Evolutionary conservation across 805 yeast genomes (phyloP), one percentile per base, ranked within the genome.

Genomic region (Yarrowia sp.): DNA sequence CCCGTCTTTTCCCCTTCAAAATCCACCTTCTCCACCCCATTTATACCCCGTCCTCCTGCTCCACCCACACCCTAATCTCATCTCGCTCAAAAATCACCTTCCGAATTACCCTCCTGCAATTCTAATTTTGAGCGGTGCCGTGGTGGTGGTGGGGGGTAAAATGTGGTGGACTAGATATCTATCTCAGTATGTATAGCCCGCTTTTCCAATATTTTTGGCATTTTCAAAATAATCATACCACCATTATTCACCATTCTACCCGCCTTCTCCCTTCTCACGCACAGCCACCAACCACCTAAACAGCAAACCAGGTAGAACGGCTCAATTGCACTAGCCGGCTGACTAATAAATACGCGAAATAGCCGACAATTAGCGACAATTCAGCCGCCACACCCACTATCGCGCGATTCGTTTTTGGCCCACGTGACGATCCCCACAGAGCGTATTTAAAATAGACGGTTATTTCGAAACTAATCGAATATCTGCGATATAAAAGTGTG

Each of bases 101-200:
- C 59, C 40, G 40, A 53, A 53, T 53, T 53, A 53, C 53, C 53
- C 53, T 49, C 53, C 53, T 49, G 53, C 53, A 49, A 49, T 49
- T 49, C 53, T 49, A 49, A 49, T 8, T 49, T 49, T 32, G 40
- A 32, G 53, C 40, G 32, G 32, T 36, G 40, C 53, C 53, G 40
- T 9, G 10, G 40, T 38, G 40, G 10, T 5, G 10, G 40, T 38
- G 10, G 40, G 40, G 12, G 40, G 9, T 0, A 8, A 26, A 26
- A 26, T 26, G 32, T 5, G 32, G 32, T 36, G 12, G 2, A 36
- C 4, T 9, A 36, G 12, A 11, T 36, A 36, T 2, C 12, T 36
- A 2, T 36, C 2, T 36, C 40, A 36, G 9, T 36, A 9, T 2
- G 40, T 0, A 7, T 1, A 9, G 12, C 11, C 12, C 40, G 10